These are phyloP conservation scores for Erodium moschatum DNA, from an alignment of 441 rosid genomes.

Conservation along the genomic window DNA sequence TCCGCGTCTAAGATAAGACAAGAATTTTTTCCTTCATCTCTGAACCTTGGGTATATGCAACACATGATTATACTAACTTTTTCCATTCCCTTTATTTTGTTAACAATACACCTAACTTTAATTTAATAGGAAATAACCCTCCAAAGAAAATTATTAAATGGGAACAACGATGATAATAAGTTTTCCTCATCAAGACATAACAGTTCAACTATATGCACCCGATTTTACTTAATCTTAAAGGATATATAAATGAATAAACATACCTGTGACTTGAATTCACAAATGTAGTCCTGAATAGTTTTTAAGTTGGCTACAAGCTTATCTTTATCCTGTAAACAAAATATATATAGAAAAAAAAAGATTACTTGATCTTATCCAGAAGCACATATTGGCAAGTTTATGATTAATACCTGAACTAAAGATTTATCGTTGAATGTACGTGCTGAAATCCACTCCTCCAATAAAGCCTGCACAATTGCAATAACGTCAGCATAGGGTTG, in stretches of 20 bases:
- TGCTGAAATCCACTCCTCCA: conserved; percentile 84
- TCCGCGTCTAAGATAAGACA: too few relatives aligned
- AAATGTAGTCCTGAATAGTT: conserved; percentile 79
- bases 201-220: conserved; percentile 3
- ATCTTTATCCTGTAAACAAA: conserved; percentile 55
- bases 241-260: conserved; percentile 20
- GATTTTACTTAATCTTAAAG: conserved; percentile 8
- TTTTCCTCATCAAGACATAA: neutral
- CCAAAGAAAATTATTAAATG: neutral
- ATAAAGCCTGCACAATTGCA: conserved; percentile 50
- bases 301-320: conserved; percentile 61
- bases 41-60: too few relatives aligned
- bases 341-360: neutral
- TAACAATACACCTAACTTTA: neutral
- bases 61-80: neutral
- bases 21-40: too few relatives aligned
- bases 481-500: neutral
- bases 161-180: neutral
- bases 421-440: conserved; percentile 51
- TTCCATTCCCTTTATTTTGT: neutral
- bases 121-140: neutral
- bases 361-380: conserved; percentile 8
- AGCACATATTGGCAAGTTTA: conserved; percentile 12
- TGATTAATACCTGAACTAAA: conserved; percentile 46
- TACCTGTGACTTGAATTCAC: conserved; percentile 81